Percentiles rank a stretch among this genome's conserved stretches.
Evolutionary conservation across 1,139 yeast genomes (phyloP).

Genomic region (Yamadazyma diddensiae): DNA sequence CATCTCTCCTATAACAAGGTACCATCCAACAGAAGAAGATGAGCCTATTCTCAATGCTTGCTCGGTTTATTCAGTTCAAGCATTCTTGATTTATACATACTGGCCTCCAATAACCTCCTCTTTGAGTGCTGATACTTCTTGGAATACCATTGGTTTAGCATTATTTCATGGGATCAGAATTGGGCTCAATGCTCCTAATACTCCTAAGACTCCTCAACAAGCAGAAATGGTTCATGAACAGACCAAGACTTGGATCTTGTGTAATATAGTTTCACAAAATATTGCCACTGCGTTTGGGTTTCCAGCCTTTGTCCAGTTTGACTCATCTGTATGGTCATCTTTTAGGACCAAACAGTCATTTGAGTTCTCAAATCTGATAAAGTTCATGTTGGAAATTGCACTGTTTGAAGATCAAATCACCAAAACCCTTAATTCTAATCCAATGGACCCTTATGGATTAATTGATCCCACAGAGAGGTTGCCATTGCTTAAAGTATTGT

Average conservation of each 20-base stretch:
- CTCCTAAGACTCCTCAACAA: constrained; percentile 26
- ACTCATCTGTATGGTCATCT: constrained; percentile 61
- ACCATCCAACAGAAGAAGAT: constrained; percentile 69
- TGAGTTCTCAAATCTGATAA: constrained; percentile 58
- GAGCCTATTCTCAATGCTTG: constrained; percentile 84
- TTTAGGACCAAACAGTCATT: constrained; percentile 38
- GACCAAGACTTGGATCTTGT: constrained; percentile 86
- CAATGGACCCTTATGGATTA: constrained; percentile 65
- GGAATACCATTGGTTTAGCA: constrained; percentile 93
- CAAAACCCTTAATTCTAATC: constrained; percentile 70
- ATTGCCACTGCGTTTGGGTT: constrained; percentile 92
- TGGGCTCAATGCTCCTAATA: constrained; percentile 65
- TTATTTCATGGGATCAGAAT: constrained; percentile 87
- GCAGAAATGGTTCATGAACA: constrained; percentile 64
- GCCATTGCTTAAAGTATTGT: constrained; percentile 68
- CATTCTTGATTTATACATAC: constrained; percentile 78
- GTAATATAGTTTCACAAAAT: constrained; percentile 85
- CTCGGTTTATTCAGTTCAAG: constrained; percentile 94
- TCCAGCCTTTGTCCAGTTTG: constrained; percentile 88
- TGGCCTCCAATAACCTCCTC: constrained; percentile 98
- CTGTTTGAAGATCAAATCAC: constrained; percentile 85
- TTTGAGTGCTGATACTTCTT: constrained; percentile 89
- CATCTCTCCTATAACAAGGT: constrained; percentile 84
- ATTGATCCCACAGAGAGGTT: constrained; percentile 67
- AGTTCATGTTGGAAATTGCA: constrained; percentile 78